A percentile compares a stretch with the other conserved stretches of the same genome.
These are phyloP conservation scores for Ophiostoma populinum DNA, from an alignment of 2,329 filamentous ascomycete species.

Conservation along the genomic window DNA sequence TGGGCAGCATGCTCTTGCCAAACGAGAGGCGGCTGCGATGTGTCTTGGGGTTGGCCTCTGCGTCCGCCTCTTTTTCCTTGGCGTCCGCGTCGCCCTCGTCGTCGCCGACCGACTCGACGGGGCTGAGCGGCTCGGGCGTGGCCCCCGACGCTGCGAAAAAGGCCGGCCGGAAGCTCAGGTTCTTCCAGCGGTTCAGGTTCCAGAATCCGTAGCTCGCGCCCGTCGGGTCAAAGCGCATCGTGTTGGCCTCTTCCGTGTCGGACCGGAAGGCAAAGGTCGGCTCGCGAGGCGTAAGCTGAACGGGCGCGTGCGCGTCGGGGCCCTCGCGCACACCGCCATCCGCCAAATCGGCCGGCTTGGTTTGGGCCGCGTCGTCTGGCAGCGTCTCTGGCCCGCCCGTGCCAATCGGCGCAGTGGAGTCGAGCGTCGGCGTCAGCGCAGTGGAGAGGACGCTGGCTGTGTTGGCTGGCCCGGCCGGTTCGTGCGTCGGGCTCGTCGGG, in stretches of 20 bases:
- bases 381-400: too few relatives aligned
- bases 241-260: slow-evolving; percentile 23
- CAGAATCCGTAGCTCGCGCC: slow-evolving; percentile 34
- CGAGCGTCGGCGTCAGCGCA: too few relatives aligned
- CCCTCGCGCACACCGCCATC: too few relatives aligned
- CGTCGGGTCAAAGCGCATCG: slow-evolving; percentile 20
- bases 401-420: too few relatives aligned
- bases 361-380: too few relatives aligned
- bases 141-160: slow-evolving; percentile 1
- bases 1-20: slow-evolving; percentile 4
- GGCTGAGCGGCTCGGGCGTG: not conserved
- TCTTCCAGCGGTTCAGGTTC: slow-evolving; percentile 38
- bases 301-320: too few relatives aligned
- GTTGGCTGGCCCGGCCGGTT: not conserved
- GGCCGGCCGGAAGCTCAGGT: slow-evolving; percentile 18
- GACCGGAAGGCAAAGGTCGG: slow-evolving; percentile 34
- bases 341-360: too few relatives aligned
- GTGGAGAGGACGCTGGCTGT: not conserved
- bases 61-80: not conserved
- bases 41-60: not conserved
- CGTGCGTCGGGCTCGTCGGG: not conserved
- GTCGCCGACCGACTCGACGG: not conserved
- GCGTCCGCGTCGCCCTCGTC: not conserved
- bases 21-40: slow-evolving; percentile 11
- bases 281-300: too few relatives aligned